Conservation (phyloP, 2,329 filamentous ascomycete species). For the Teratosphaeria nubilosa region DNA sequence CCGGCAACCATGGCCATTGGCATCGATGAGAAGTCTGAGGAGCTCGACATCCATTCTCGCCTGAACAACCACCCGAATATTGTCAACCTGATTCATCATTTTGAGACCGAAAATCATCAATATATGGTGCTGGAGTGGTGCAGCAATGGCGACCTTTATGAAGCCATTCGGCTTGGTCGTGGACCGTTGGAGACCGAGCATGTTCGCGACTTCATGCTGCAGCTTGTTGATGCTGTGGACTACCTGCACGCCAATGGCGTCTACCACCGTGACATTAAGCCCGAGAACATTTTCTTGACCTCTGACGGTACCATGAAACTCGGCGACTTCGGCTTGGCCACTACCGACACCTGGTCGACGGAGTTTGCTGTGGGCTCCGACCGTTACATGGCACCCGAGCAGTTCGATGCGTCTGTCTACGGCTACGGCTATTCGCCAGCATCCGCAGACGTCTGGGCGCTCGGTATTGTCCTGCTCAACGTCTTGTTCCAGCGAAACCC, state of each 20-base stretch:
- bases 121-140: slow-evolving; percentile 96
- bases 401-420: slow-evolving; percentile 77
- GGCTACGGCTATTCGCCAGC: slow-evolving; percentile 73
- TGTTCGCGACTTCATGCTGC: slow-evolving; percentile 92
- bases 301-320: slow-evolving; percentile 86
- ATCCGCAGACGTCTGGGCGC: slow-evolving; percentile 91
- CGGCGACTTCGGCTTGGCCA: slow-evolving; percentile 90
- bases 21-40: slow-evolving; percentile 73
- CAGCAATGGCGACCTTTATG: slow-evolving; percentile 88
- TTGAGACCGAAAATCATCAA: slow-evolving; percentile 81
- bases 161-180: slow-evolving; percentile 81
- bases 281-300: slow-evolving; percentile 95
- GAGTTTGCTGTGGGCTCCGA: slow-evolving; percentile 94
- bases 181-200: slow-evolving; percentile 92
- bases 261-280: slow-evolving; percentile 97
- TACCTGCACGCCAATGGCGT: slow-evolving; percentile 86
- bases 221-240: slow-evolving; percentile 80
- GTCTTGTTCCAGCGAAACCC: slow-evolving; percentile 95
- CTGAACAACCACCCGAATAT: slow-evolving; percentile 79
- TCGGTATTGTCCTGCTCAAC: slow-evolving; percentile 93
- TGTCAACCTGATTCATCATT: slow-evolving; percentile 82
- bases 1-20: slow-evolving; percentile 59
- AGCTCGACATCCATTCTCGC: slow-evolving; percentile 67
- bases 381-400: slow-evolving; percentile 97
- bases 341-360: slow-evolving; percentile 78